phyloP scores from a whole-genome alignment of 805 yeast species.

The Myxozyma melibiosi region DNA sequence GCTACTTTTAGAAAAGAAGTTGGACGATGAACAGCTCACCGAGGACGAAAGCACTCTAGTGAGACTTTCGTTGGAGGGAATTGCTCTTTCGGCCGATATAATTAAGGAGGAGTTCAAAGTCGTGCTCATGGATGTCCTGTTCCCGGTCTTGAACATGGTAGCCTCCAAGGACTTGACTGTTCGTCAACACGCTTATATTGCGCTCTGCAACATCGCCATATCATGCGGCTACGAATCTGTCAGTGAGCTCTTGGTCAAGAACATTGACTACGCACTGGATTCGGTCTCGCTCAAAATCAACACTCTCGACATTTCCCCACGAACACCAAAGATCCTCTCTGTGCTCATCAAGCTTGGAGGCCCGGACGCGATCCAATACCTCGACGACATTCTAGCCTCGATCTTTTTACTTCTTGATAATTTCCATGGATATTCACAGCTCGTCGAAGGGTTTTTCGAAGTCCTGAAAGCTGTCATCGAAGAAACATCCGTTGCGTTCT shows the following conservation, averaged over 20 bases:
- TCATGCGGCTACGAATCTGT: slow-evolving; percentile 57
- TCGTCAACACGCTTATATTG: slow-evolving; percentile 55
- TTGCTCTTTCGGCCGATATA: slow-evolving; percentile 31
- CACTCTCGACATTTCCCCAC: slow-evolving; percentile 71
- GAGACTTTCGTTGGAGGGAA: slow-evolving; percentile 33
- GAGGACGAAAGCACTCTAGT: slow-evolving; percentile 15
- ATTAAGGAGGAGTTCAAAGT: slow-evolving; percentile 48
- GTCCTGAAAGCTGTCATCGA: slow-evolving; percentile 65
- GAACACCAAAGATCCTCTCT: slow-evolving; percentile 68
- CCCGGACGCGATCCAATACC: slow-evolving; percentile 58
- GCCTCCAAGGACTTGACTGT: slow-evolving; percentile 56
- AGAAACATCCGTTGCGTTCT: slow-evolving; percentile 35
- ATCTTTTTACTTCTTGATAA: slow-evolving; percentile 77
- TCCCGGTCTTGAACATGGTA: slow-evolving; percentile 70
- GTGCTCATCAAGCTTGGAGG: slow-evolving; percentile 76
- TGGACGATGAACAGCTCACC: slow-evolving; percentile 19
- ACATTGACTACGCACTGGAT: slow-evolving; percentile 81
- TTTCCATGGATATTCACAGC: slow-evolving; percentile 75
- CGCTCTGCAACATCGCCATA: slow-evolving; percentile 55
- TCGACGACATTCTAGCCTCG: slow-evolving; percentile 73
- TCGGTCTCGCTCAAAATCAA: slow-evolving; percentile 70
- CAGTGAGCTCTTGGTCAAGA: slow-evolving; percentile 57
- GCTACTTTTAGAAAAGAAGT: slow-evolving; percentile 13
- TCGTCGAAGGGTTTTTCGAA: slow-evolving; percentile 72
- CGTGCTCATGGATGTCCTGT: slow-evolving; percentile 70